A percentile compares a stretch with the other conserved stretches of the same genome.
These are phyloP conservation scores for Xerocomellus dryophilus DNA, from an alignment of 768 basidiomycete species.

Conservation along the genomic window DNA sequence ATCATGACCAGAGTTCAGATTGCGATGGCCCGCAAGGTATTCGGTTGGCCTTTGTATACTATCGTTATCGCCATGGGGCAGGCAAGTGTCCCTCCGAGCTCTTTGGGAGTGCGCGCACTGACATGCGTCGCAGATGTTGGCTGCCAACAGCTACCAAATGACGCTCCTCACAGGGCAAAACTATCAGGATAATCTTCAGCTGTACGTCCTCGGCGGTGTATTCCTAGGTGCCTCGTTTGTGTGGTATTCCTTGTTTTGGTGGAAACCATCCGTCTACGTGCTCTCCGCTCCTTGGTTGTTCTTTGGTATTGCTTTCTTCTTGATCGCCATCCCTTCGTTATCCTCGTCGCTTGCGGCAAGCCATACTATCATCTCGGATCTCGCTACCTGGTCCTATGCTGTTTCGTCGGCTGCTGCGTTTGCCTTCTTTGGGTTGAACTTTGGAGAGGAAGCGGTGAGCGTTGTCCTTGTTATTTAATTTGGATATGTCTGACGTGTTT, in stretches of 20 bases:
- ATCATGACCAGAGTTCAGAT: conserved; percentile 86
- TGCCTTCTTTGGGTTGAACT: conserved; percentile 92
- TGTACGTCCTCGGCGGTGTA: conserved; percentile 88
- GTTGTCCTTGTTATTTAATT: conserved; percentile 20
- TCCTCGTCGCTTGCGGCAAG: conserved; percentile 52
- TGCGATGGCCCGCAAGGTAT: conserved; percentile 73
- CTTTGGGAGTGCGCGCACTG: neutral
- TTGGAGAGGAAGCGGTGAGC: conserved; percentile 88
- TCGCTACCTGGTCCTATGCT: conserved; percentile 90
- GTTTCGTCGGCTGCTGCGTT: conserved; percentile 91
- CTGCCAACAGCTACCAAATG: conserved; percentile 93
- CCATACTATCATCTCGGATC: conserved; percentile 66
- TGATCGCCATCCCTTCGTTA: conserved; percentile 86
- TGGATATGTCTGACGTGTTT: conserved; percentile 6
- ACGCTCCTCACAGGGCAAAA: conserved; percentile 86
- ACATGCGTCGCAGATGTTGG: conserved; percentile 57
- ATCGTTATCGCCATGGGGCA: conserved; percentile 86
- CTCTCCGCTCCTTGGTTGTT: conserved; percentile 87
- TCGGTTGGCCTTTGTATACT: conserved; percentile 89
- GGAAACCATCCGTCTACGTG: conserved; percentile 85
- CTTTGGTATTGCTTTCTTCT: conserved; percentile 86
- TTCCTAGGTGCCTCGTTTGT: conserved; percentile 82
- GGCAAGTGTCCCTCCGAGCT: conserved; percentile 35
- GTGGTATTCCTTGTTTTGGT: conserved; percentile 89
- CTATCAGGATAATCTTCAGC: conserved; percentile 73